Base-by-base conservation (phyloP, 208 protist species). In the Wallacemonas sp. region DNA sequence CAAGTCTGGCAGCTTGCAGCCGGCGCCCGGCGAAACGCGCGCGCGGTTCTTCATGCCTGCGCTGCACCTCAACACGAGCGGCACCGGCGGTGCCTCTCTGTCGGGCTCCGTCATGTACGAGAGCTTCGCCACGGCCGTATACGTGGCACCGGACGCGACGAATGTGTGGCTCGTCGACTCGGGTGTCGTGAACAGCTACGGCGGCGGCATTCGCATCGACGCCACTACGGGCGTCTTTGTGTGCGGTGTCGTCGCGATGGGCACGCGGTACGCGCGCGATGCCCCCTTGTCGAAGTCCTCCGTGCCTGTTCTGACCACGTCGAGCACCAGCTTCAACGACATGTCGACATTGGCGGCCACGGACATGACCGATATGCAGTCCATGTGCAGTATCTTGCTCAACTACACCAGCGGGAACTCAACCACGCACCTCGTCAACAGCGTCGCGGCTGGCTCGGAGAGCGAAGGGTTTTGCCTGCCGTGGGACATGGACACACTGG, bases 381-480 rank as follows among this genome's bases (percentile, higher is more conserved):
- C 77, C 3, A 1, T 83, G 48, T 83, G 77, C 61, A 74, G 77
- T 38, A 45, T 83, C 2, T 32, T 78, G 22, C 22, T 70, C 1
- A 83, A 83, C 66, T 32, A 71, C 31, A 79, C 62, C 8, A 29
- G 1, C 29, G 45, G 28, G 12, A 22, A 23, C 0, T 59, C 32
- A 32, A 57, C 32, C 4, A 46, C 29, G 44, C 2, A 18, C 29
- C 10, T 66, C 23, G 59, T 52, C 20, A 66, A 67, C 28, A 50
- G 63, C 16, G 64, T 76, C 1, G 77, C 52, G 1, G 71, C 62
- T 14, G 78, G 78, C 5, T 84, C 78, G 41, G 78, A 79, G n/a
- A 76, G 78, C 41, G 78, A 84, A 28, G 78, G 78, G 7, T 72
- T 84, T 16, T 84, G 78, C 45, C 16, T 79, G 22, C 70, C 61